Percentiles rank a stretch among this genome's conserved stretches.
Evolutionary conservation across 352 stramenopile species (phyloP).

Genomic region (Phytophthora macrochlamydospora): DNA sequence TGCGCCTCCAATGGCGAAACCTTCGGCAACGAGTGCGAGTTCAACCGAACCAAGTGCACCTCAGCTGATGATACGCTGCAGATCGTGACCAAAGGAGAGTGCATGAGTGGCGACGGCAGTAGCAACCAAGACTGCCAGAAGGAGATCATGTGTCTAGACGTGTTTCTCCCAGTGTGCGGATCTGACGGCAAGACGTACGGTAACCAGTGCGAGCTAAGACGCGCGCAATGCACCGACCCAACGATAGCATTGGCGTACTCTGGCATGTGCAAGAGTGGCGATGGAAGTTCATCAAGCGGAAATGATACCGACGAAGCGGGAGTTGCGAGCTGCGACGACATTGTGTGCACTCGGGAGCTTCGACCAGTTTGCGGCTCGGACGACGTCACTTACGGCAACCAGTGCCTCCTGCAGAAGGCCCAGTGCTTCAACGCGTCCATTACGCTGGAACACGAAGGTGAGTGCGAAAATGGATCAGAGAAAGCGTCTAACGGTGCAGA

Average conservation of each 20-base stretch:
- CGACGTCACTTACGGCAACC: conserved; percentile 53
- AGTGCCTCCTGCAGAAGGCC: conserved; percentile 42
- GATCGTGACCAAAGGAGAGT: conserved; percentile 31
- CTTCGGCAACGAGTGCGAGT: conserved; percentile 57
- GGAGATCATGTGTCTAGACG: conserved; percentile 32
- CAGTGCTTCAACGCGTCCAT: conserved; percentile 33
- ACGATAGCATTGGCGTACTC: conserved; percentile 22
- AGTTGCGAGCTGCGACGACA: conserved; percentile 5
- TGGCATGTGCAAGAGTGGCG: conserved; percentile 24
- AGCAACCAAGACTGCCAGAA: conserved; percentile 13
- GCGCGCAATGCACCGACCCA: conserved; percentile 29
- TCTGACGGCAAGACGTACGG: conserved; percentile 51
- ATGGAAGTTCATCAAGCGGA: conserved; percentile 2
- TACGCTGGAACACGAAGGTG: conserved; percentile 27
- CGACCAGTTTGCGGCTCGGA: conserved; percentile 49
- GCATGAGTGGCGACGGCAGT: conserved; percentile 14
- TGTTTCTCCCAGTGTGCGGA: conserved; percentile 47
- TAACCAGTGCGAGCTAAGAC: conserved; percentile 45
- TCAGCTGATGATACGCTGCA: conserved; percentile 23
- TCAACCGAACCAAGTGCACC: conserved; percentile 48
- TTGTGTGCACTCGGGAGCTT: conserved; percentile 36
- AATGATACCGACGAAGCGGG: not conserved
- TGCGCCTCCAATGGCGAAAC: conserved; percentile 62
- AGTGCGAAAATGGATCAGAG: conserved; percentile 12
- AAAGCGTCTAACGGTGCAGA: conserved; percentile 1